Base-by-base conservation (phyloP, 768 basidiomycete species). In the Serendipita sp. region DNA sequence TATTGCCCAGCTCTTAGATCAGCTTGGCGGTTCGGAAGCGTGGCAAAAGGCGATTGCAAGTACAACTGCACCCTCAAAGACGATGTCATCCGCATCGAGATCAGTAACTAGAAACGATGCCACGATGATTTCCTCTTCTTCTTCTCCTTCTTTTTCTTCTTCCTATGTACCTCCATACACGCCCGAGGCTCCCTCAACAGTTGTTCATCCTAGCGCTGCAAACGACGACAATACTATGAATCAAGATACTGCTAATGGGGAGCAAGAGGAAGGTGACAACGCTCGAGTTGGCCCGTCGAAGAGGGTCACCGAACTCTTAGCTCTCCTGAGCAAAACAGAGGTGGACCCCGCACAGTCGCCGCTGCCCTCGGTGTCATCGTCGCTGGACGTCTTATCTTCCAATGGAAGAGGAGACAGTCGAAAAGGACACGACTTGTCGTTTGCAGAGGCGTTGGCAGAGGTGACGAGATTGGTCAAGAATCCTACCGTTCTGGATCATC, bases 391-490 rank as follows among this genome's bases (percentile, higher is more conserved):
- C 24, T 24, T 24, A 24, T 24, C 24, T 24, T 24, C 24, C 24
- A 24, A 24, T 7, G 13, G 38, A 41, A 13, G 38, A 41, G 38
- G 13, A 41, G 38, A 13, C 5, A 16, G 48, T 7, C 5, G 48
- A 32, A n/a, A 18, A 51, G 48, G 48, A 7, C 8, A n/a, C 8
- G 30, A 18, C 5, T 74, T 80, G 66, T 79, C 84, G 34, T 90
- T 88, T 71, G 85, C 84, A 68, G 84, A 90, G 68, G 80, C 88
- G 0, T 76, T 92, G 32, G 83, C 86, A 2, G 74, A 78, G 64
- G 70, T 92, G n/a, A 83, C 83, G 7, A 76, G 76, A 64, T 78
- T 91, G 3, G 78, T 81, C 45, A 78, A 80, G 58, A 78, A 85
- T 70, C 75, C 79, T 16, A 68, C 66, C 5, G 81, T 89, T 65